phyloP scores from a whole-genome alignment of 2,329 filamentous ascomycete species.

The Fusarium burgessii region DNA sequence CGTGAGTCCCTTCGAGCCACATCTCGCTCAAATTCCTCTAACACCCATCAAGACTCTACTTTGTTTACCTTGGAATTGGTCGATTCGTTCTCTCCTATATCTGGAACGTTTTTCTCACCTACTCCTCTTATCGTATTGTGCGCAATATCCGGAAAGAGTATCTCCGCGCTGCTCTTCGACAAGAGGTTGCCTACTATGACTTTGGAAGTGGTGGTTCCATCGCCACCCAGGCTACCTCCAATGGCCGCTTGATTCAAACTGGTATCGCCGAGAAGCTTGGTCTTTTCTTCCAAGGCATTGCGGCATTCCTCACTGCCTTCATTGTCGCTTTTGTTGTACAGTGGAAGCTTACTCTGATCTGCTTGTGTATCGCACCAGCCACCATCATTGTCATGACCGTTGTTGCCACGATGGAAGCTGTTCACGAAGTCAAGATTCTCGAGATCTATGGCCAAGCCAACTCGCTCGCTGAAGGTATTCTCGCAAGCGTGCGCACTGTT shows the following conservation, averaged over 20 bases:
- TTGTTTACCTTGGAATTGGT: conserved; percentile 68
- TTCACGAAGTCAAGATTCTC: conserved; percentile 50
- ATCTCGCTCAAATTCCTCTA: conserved; percentile 39
- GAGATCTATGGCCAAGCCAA: conserved; percentile 52
- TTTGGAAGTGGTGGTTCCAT: conserved; percentile 56
- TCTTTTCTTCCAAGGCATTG: conserved; percentile 54
- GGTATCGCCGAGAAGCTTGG: conserved; percentile 58
- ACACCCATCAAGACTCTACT: conserved; percentile 59
- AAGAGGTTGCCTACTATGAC: conserved; percentile 65
- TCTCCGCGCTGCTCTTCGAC: conserved; percentile 61
- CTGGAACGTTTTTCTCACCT: conserved; percentile 59
- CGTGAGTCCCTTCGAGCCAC: conserved; percentile 51
- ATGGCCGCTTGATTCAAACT: conserved; percentile 56
- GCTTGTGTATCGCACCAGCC: conserved; percentile 50
- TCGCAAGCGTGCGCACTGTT: conserved; percentile 55
- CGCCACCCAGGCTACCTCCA: conserved; percentile 54
- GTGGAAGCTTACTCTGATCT: conserved; percentile 60
- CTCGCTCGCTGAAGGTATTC: conserved; percentile 53
- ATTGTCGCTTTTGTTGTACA: conserved; percentile 55
- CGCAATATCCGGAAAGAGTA: conserved; percentile 62
- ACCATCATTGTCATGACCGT: conserved; percentile 50
- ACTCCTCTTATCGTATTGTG: conserved; percentile 63
- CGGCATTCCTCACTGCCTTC: conserved; percentile 55
- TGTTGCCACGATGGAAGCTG: conserved; percentile 49
- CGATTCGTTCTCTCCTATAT: conserved; percentile 64